Evolutionary conservation across 345 rosid species (phyloP).

Genomic region (Hypericum androsaemum): DNA sequence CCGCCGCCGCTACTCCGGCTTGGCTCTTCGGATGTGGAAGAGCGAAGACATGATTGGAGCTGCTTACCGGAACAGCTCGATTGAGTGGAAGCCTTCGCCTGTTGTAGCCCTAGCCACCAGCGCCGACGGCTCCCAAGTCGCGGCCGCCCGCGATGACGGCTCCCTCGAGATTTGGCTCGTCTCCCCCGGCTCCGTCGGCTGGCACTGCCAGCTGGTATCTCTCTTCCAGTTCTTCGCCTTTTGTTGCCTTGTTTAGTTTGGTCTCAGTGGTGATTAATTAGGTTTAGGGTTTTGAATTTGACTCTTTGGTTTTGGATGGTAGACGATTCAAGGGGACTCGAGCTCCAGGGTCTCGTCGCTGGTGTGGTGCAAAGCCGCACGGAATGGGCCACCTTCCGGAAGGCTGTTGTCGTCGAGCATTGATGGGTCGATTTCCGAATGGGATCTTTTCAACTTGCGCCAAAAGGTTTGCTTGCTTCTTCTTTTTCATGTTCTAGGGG

Average conservation of each 20-base stretch:
- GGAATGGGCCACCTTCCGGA: constrained; percentile 48
- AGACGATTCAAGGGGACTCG: constrained; percentile 83
- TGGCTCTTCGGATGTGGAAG: too few relatives aligned
- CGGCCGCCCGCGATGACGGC: constrained; percentile 88
- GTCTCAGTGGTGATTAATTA: constrained; percentile 1
- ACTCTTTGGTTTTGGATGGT: background rate
- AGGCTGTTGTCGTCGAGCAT: constrained; percentile 73
- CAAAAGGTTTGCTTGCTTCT: constrained; percentile 52
- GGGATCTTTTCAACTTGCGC: constrained; percentile 77
- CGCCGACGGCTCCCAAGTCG: constrained; percentile 61
- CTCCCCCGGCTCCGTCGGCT: constrained; percentile 83
- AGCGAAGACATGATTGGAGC: constrained; percentile 41
- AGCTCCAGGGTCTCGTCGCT: constrained; percentile 70
- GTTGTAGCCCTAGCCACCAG: constrained; percentile 80
- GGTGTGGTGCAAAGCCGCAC: constrained; percentile 59
- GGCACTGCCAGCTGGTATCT: constrained; percentile 93
- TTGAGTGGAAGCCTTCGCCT: constrained; percentile 87
- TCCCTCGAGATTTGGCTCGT: constrained; percentile 98
- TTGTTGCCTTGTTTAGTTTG: background rate
- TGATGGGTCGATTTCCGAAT: constrained; percentile 76
- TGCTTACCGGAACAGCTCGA: constrained; percentile 49
- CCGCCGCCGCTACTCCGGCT: too few relatives aligned
- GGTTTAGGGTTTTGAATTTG: too few relatives aligned
- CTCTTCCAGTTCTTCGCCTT: constrained; percentile 1
- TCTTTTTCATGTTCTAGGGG: background rate